Base-by-base conservation (phyloP, 768 basidiomycete genomes). In the Leccinum longicurvipes region DNA sequence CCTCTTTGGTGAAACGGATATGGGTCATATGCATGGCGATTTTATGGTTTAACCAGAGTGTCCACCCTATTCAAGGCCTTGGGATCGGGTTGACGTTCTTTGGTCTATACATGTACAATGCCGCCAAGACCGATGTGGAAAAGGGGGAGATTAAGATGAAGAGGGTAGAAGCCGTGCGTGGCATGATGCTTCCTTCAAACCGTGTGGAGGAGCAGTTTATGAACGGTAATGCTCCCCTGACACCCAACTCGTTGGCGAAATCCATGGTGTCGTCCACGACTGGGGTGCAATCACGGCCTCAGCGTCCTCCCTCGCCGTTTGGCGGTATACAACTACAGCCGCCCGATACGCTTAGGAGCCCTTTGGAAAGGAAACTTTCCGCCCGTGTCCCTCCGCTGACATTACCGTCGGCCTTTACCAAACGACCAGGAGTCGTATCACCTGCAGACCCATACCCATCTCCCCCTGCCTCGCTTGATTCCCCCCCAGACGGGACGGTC, bases 1-100 rank as follows among this genome's bases (percentile, higher is more conserved):
- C 97, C 3, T 97, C 93, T 4, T 84, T 99, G 66, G 85, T 98
- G 76, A 99, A 99, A 73, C 93, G 97, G 24, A 94, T 99, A 53
- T 93, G 87, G 46, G 97, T 99, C 65, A 99, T 99, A 67, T 95
- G 93, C 76, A 89, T 98, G 64, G 97, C 97, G 19, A 91, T 99
- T 67, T 77, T 94, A 50, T 99, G 96, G 96, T 98, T 98, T 76
- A 86, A 81, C 54, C 96, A 98, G 74, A 68, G 79, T 32, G 83
- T 98, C 17, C 89, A 95, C 57, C 83, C 82, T 10, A 65, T 97
- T 19, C 94, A 98, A 72, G 94, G 81, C 4, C 67, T 90, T 48
- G 97, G 97, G n/a, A 99, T 99, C 65, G 76, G 76, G 19, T 69
- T 97, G 74, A 97, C 97, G 0, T 98, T 94, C 62, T 73, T 82